A percentile compares a stretch with the other conserved stretches of the same genome.
phyloP scores from a whole-genome alignment of 345 rosid species.

The Theobroma cacao region DNA sequence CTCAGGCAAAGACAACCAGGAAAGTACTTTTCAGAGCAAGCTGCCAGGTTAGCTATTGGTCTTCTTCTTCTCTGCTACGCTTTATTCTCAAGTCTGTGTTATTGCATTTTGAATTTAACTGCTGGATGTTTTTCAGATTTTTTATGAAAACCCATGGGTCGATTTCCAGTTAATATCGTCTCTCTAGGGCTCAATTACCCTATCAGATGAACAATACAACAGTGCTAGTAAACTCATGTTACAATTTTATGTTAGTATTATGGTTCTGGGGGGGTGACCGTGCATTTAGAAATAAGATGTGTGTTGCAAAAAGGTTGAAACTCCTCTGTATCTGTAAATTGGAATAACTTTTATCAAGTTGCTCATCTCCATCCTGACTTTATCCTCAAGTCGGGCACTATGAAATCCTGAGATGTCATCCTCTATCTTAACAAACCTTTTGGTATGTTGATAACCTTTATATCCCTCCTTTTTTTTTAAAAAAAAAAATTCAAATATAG shows the following conservation, averaged over 20 bases:
- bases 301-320: no score
- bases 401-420: neutral
- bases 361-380: neutral
- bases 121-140: neutral
- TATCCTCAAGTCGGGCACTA: neutral
- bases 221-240: neutral
- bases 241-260: neutral
- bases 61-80: neutral
- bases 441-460: neutral
- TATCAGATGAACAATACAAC: neutral
- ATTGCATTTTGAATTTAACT: neutral
- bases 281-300: no score
- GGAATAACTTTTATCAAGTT: neutral
- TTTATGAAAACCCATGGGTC: neutral
- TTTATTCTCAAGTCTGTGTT: neutral
- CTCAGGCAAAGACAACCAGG: conserved; percentile 86
- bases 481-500: neutral
- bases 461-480: neutral
- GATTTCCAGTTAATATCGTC: neutral
- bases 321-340: neutral
- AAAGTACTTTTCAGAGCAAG: conserved; percentile 81
- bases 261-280: neutral
- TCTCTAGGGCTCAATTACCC: neutral
- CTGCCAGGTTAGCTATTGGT: conserved; percentile 58
- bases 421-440: neutral